Conservation (phyloP, 768 basidiomycete genomes). For the Mycena polygramma region DNA sequence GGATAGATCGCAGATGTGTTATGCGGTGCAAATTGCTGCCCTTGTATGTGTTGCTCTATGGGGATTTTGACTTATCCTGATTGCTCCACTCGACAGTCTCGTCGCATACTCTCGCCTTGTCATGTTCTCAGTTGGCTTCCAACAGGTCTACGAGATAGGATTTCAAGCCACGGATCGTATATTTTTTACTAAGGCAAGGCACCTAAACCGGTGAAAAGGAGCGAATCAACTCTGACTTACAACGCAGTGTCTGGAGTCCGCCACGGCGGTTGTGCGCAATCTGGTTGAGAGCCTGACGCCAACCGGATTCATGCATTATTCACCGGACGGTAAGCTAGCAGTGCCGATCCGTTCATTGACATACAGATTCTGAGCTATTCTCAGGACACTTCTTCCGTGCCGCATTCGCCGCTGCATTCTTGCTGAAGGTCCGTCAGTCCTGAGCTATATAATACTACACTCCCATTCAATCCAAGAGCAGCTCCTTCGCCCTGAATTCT, state of each 20-base stretch:
- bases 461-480: constrained; percentile 42
- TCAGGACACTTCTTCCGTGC: constrained; percentile 83
- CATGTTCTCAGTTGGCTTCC: constrained; percentile 90
- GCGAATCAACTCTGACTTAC: constrained; percentile 17
- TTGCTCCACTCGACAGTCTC: constrained; percentile 57
- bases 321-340: constrained; percentile 73
- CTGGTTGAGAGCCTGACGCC: constrained; percentile 77
- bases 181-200: constrained; percentile 82
- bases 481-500: constrained; percentile 82
- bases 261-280: constrained; percentile 73
- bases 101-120: constrained; percentile 84
- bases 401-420: constrained; percentile 85
- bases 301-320: constrained; percentile 81
- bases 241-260: constrained; percentile 75
- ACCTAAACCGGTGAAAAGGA: background rate
- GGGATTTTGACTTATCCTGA: constrained; percentile 9
- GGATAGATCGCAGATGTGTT: constrained; percentile 65
- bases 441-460: no score
- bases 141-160: constrained; percentile 80
- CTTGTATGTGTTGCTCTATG: constrained; percentile 63
- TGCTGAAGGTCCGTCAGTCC: constrained; percentile 72
- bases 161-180: constrained; percentile 71
- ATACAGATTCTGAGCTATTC: background rate
- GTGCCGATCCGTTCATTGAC: background rate
- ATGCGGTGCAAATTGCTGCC: constrained; percentile 79